Base-by-base conservation (phyloP, 2,329 filamentous ascomycete genomes). In the Cladosporium velox region DNA sequence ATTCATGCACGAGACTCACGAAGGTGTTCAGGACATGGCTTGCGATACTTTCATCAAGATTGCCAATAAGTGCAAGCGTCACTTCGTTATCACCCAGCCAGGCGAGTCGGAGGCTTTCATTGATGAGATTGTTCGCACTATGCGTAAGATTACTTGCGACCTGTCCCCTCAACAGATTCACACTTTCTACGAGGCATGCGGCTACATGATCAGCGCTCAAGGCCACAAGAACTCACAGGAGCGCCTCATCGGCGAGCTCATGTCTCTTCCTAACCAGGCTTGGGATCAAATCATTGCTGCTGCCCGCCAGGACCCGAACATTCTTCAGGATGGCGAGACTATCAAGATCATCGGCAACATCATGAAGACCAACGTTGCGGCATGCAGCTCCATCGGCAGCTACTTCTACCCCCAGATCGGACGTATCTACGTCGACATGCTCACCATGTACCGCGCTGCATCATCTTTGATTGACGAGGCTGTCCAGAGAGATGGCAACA, bases 41-140 rank as follows among this genome's bases (percentile, higher is more conserved):
- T 99, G 95, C 78, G 96, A 99, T 80, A 99, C 95, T 0, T 99
- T 99, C 75, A 99, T 99, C 81, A 99, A 99, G 84, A 99, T 99
- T 77, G 96, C 95, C 30, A 94, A 96, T 78, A 96, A 98, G 79
- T 99, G 95, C 82, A 91, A 95, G 77, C 90, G 95, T 66, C 96
- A 99, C 79, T 99, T 99, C 77, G 95, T 99, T 68, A 93, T 94
- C 18, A 85, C 97, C 38, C 95, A 99, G 79, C 92, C 94, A 24
- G 95, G 93, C 69, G 95, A 99, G 83, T 90, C 83, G 63, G 95
- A 99, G 79, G 92, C 95, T 0, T 99, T 99, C 76, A 99, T 99
- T 69, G 95, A 99, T 76, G 95, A 99, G 81, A 99, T 99, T 72
- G 94, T 99, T 59, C 87, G 93, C 62, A 97, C 91, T 72, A 91